Evolutionary conservation across 441 rosid species (phyloP).

Genomic region (Daphne laureola): DNA sequence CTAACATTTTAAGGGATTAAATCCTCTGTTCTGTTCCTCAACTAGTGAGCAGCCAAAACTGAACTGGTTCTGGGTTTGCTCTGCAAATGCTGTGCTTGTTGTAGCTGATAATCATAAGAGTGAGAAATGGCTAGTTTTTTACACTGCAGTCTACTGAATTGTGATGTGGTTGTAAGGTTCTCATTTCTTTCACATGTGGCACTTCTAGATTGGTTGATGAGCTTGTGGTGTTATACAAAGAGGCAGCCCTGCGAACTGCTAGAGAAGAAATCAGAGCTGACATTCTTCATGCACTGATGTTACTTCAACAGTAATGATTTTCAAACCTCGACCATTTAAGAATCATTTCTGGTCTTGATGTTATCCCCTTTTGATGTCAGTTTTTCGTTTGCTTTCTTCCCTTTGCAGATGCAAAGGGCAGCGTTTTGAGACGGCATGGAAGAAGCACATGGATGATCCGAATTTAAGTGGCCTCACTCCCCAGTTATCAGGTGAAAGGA

Average conservation of each 20-base stretch:
- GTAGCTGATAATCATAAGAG: too few species aligned
- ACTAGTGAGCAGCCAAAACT: too few species aligned
- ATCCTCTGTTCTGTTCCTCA: neutral
- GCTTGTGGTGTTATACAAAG: constrained; percentile 56
- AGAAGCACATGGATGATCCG: constrained; percentile 49
- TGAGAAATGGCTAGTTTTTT: too few species aligned
- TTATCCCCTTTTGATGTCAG: neutral
- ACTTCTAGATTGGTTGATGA: constrained; percentile 70
- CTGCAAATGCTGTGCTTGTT: too few species aligned
- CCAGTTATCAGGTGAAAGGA: constrained; percentile 18
- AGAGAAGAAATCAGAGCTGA: constrained; percentile 58
- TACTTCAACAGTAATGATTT: constrained; percentile 60
- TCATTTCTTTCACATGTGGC: neutral
- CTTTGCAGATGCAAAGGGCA: constrained; percentile 44
- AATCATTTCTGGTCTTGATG: neutral
- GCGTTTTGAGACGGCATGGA: constrained; percentile 62
- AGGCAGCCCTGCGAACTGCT: constrained; percentile 49
- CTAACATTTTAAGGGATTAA: neutral
- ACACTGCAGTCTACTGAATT: neutral
- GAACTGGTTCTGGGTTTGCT: too few species aligned
- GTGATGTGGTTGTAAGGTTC: neutral
- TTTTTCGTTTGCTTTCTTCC: constrained; percentile 2
- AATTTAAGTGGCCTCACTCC: constrained; percentile 32
- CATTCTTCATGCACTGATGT: constrained; percentile 39
- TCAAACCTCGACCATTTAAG: constrained; percentile 1